Conservation (phyloP, 345 rosid genomes). For the Abelmoschus esculentus region DNA sequence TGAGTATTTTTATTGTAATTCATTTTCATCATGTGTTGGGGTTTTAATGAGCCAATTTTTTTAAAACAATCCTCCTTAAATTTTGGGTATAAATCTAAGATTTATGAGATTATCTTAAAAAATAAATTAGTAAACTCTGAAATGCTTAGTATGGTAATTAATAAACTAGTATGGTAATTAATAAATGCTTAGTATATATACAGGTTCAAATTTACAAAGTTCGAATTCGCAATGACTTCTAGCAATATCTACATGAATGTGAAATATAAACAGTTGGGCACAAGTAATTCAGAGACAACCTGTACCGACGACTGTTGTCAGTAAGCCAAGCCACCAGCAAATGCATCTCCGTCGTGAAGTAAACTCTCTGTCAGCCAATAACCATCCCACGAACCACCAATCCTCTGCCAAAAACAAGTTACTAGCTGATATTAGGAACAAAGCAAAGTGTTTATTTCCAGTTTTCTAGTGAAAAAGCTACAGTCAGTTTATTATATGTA, state of each 20-base stretch:
- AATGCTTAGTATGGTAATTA: no score
- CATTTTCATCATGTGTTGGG: no score
- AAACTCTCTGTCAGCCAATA: slow-evolving; percentile 92
- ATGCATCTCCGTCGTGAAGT: slow-evolving; percentile 78
- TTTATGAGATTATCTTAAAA: no score
- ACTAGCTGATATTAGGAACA: background rate
- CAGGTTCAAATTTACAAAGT: slow-evolving; percentile 15
- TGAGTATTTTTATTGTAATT: no score
- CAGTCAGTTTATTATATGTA: background rate
- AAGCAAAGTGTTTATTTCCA: background rate
- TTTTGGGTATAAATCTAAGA: no score
- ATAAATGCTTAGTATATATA: no score
- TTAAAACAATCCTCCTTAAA: no score
- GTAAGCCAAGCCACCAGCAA: slow-evolving; percentile 83
- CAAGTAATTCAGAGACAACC: background rate
- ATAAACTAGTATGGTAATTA: no score
- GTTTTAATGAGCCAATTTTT: no score
- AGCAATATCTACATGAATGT: slow-evolving; percentile 13
- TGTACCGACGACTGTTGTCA: slow-evolving; percentile 22
- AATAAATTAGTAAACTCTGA: no score
- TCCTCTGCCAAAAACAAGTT: slow-evolving; percentile 41
- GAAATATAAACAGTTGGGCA: background rate
- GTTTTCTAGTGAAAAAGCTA: background rate
- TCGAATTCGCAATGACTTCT: background rate
- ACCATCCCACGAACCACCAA: slow-evolving; percentile 95